Evolutionary conservation across 176 grass and related monocot species (phyloP).

Genomic region (Tillandsia leiboldiana): DNA sequence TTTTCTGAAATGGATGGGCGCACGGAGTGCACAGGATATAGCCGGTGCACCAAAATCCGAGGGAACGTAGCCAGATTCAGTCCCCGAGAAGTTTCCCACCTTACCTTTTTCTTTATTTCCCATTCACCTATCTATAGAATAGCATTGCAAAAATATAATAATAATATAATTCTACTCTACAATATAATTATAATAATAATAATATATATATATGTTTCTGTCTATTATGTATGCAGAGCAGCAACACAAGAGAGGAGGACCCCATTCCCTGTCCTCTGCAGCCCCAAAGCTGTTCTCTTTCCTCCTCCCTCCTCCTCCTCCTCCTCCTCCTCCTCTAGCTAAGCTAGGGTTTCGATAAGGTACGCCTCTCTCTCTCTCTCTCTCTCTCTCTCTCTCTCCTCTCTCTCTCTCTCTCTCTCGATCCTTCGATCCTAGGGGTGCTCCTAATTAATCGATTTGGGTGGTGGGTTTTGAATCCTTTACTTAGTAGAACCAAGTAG

Average conservation of each 20-base stretch:
- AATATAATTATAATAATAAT: no score
- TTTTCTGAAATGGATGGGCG: no score
- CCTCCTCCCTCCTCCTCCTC: not conserved
- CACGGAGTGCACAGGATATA: no score
- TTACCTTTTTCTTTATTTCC: no score
- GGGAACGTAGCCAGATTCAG: no score
- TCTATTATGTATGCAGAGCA: not conserved
- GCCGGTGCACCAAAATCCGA: no score
- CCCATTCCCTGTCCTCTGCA: not conserved
- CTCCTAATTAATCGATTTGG: not conserved
- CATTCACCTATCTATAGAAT: no score
- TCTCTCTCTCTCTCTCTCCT: not conserved
- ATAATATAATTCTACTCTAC: no score
- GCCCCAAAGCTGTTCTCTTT: not conserved
- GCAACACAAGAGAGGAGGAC: not conserved
- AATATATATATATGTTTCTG: not conserved
- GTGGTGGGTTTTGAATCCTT: no score
- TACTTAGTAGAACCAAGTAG: no score
- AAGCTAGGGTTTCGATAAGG: constrained; percentile 5
- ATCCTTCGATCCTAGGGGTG: not conserved
- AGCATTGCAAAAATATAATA: no score
- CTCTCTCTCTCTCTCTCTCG: not conserved
- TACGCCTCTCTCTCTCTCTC: not conserved
- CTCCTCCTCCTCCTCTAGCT: not conserved
- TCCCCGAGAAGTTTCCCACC: no score